Base-by-base conservation (phyloP, 768 basidiomycete genomes). In the Candolleomyces aberdarensis region DNA sequence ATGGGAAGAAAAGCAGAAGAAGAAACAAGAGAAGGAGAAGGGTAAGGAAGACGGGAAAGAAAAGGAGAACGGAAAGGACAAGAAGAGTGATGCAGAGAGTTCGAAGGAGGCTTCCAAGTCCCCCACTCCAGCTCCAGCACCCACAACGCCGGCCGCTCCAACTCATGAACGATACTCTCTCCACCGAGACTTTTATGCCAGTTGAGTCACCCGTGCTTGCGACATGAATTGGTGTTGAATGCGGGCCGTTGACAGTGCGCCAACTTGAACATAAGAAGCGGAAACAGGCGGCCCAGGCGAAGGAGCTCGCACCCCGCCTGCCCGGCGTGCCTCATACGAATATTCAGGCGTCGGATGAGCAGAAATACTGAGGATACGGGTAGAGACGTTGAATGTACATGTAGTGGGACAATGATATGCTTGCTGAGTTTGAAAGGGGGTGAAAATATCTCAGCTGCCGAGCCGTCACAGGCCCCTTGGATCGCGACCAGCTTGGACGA, bases 131-230 rank as follows among this genome's bases (percentile, higher is more conserved):
- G 70, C 77, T 26, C 76, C 58, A 39, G 36, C 19, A 8, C 11
- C 59, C 14, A 40, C 49, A n/a, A 43, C 3, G 40, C 40, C 59
- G 2, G 14, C 59, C 17, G 51, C 56, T 43, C 46, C 85, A 13
- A 74, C 79, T 13, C 94, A 96, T 75, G 81, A 88, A 68, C 84
- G 86, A 63, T 97, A 88, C 69, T 77, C 81, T 9, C 78, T 97
- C n/a, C 93, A 96, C 74, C 83, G 93, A 44, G 84, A 90, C 63
- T 85, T 91, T 62, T 97, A 91, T 70, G 77, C 80, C 19, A 80
- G 82, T 83, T 66, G 68, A 75, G 75, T 71, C 43, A 56, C 32
- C 36, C 43, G 43, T 48, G 52, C 49, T 63, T 46, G 40, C 8
- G 3, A 48, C 43, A 19, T 36, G 9, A n/a, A 43, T 39, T 31